phyloP scores from a whole-genome alignment of 371 early-diverging fungal species.

The Saksenaea oblongispora region DNA sequence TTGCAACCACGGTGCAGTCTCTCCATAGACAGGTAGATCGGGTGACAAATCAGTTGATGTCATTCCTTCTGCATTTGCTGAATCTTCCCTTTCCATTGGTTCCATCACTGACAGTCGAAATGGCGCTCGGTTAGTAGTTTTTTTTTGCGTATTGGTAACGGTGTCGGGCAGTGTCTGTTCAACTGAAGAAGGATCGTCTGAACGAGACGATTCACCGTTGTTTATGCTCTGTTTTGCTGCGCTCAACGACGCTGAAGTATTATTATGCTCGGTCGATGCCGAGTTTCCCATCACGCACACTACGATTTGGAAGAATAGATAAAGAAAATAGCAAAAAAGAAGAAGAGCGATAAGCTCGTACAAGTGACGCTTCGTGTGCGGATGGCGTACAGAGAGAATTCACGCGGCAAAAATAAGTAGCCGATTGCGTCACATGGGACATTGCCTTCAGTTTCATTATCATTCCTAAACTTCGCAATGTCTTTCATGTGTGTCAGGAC shows the following conservation, averaged over 20 bases:
- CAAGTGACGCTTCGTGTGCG: too few species aligned
- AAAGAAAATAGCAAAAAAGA: neutral
- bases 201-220: constrained; percentile 3
- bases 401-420: too few species aligned
- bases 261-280: constrained; percentile 16
- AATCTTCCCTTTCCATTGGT: constrained; percentile 3
- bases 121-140: constrained; percentile 2
- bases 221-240: neutral
- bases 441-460: too few species aligned
- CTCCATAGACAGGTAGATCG: constrained; percentile 8
- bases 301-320: neutral
- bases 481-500: too few species aligned
- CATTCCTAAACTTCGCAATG: too few species aligned
- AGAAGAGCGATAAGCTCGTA: neutral
- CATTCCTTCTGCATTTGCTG: neutral
- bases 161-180: neutral
- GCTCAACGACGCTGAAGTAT: neutral
- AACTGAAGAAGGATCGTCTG: neutral
- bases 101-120: constrained; percentile 13
- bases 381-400: too few species aligned
- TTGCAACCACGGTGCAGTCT: neutral
- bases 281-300: constrained; percentile 20
- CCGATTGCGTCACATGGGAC: too few species aligned
- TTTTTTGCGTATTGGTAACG: neutral
- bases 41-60: constrained; percentile 14